Base-by-base conservation (phyloP, 169 alveolate species). In the Miamiensis avidus region DNA sequence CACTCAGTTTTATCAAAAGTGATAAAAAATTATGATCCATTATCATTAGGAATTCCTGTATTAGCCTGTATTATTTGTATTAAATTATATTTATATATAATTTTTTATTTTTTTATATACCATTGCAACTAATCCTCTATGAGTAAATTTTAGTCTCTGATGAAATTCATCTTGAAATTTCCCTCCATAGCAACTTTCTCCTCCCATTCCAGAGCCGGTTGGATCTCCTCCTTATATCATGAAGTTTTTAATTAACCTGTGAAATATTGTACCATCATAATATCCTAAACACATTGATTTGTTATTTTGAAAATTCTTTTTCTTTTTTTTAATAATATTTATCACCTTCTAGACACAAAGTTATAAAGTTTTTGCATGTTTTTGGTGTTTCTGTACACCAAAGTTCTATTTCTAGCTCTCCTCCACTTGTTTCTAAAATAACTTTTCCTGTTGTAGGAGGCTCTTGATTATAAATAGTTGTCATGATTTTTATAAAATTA, bases 161-260 rank as follows among this genome's bases (percentile, higher is more conserved):
- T 97, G 99, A 81, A 98, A 94, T 91, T 99, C 99, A 89, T 99
- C 99, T 84, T 96, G 97, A 88, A 99, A 98, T 74, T 97, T 98
- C 28, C 92, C 95, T 25, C 99, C 99, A 88, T 97, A 99, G 49
- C 98, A 98, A 83, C 99, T 97, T 92, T 97, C 98, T 25, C 99
- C 99, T 20, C 99, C 99, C 84, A 97, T 96, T 78, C 99, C 99
- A 27, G 99, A 97, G 78, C 99, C 99, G 20, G 99, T 98, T 0
- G 99, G 99, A 87, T 98, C 99, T 1, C 99, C 99, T 20, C 99
- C 99, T 94, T 99, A 99, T 74, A 99, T 96, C 92, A 97, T 96
- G 89, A 99, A 99, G 49, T 99, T 98, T 88, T 96, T 96, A 29
- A 99, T 97, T 74, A 98, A 95, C 92, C 99, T 98, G 89, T 92